These are phyloP conservation scores for Pyrenophora teres DNA, from an alignment of 2,329 filamentous ascomycete genomes.

Conservation along the genomic window DNA sequence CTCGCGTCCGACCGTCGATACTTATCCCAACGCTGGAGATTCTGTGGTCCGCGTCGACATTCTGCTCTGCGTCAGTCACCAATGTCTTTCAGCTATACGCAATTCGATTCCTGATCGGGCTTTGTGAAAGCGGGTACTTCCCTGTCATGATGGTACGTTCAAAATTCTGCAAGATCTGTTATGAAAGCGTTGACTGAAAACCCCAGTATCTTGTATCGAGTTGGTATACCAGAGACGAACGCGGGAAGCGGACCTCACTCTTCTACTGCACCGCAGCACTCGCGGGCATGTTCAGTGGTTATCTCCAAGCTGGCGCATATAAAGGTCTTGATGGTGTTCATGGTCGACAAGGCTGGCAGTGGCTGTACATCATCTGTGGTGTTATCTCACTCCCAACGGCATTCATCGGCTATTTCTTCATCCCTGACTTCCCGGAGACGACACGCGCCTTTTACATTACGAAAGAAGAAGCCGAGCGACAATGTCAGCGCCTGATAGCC, in stretches of 20 bases:
- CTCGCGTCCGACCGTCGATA: constrained; percentile 30
- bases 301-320: constrained; percentile 42
- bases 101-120: too few relatives aligned
- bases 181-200: constrained; percentile 4
- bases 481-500: constrained; percentile 27
- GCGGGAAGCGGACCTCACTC: constrained; percentile 39
- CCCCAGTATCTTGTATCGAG: constrained; percentile 43
- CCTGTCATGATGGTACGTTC: too few relatives aligned
- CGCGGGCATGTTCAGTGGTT: constrained; percentile 43
- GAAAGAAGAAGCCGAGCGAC: constrained; percentile 27
- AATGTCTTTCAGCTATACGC: too few relatives aligned
- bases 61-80: too few relatives aligned
- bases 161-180: too few relatives aligned
- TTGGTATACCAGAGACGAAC: constrained; percentile 50
- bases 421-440: constrained; percentile 35
- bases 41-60: constrained; percentile 24
- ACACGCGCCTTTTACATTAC: constrained; percentile 46
- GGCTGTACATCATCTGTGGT: constrained; percentile 39
- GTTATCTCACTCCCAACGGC: constrained; percentile 52
- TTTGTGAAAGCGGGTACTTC: too few relatives aligned
- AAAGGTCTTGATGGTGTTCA: constrained; percentile 35
- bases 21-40: constrained; percentile 43
- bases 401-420: constrained; percentile 49
- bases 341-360: constrained; percentile 32
- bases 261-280: constrained; percentile 42